These are phyloP conservation scores for Davidsoniella neocaledoniae DNA, from an alignment of 2,329 filamentous ascomycete genomes.

Conservation along the genomic window DNA sequence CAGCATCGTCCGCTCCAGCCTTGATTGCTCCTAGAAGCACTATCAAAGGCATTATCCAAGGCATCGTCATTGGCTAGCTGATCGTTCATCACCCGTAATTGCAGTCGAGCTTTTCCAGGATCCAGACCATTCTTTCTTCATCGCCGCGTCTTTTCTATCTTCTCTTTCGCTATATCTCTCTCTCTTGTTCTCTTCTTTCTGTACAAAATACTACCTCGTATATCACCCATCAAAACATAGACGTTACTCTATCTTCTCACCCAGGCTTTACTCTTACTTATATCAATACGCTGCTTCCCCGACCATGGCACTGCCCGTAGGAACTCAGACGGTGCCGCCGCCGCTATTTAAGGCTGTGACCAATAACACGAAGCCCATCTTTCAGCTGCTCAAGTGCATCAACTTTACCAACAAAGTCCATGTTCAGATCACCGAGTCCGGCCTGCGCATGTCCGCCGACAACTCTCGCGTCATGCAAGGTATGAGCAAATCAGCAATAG, in stretches of 20 bases:
- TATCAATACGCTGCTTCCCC: neutral
- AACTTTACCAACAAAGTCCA: conserved; percentile 41
- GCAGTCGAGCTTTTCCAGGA: conserved; percentile 13
- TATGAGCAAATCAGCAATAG: conserved; percentile 21
- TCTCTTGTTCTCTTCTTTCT: neutral
- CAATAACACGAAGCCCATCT: conserved; percentile 60
- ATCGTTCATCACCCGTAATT: conserved; percentile 15
- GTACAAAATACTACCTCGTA: neutral
- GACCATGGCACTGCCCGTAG: neutral
- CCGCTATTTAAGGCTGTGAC: conserved; percentile 60
- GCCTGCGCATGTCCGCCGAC: conserved; percentile 74
- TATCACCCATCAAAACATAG: neutral
- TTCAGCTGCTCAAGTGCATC: conserved; percentile 43
- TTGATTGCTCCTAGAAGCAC: neutral
- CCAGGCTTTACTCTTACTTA: neutral
- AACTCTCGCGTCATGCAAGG: conserved; percentile 86
- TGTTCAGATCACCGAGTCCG: conserved; percentile 65
- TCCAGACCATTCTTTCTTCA: conserved; percentile 5
- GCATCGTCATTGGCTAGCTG: conserved; percentile 16
- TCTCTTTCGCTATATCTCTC: neutral
- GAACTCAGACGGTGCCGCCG: conserved; percentile 15
- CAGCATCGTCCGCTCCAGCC: neutral
- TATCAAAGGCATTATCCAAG: conserved; percentile 18
- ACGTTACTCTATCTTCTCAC: neutral
- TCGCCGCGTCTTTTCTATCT: neutral